phyloP scores from a whole-genome alignment of 257 asterid genomes.

The Verbascum thapsus region DNA sequence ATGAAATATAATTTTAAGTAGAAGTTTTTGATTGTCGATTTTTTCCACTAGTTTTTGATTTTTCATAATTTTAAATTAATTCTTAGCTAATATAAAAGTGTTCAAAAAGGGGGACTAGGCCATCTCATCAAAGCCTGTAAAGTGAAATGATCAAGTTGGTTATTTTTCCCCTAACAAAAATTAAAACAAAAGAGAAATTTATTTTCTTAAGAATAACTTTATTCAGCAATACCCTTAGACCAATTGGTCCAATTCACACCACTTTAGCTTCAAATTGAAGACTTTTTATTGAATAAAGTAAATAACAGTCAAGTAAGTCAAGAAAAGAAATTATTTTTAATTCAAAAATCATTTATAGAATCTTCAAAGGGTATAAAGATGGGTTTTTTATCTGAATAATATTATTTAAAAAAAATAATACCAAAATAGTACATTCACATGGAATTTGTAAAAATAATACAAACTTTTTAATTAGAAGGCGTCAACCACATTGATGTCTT shows the following conservation, averaged over 20 bases:
- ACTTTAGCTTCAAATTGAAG: constrained; percentile 23
- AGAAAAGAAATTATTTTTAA: background rate
- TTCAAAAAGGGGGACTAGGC: too few species aligned
- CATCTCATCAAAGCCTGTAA: too few species aligned
- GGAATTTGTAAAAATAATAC: too few species aligned
- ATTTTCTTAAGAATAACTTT: constrained; percentile 42
- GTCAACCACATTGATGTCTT: too few species aligned
- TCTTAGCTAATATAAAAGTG: background rate
- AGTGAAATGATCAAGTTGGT: constrained; percentile 28
- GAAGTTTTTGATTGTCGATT: too few species aligned
- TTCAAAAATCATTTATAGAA: constrained; percentile 5
- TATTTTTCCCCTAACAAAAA: background rate
- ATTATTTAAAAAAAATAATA: too few species aligned
- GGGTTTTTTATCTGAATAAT: too few species aligned
- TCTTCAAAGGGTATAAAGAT: constrained; percentile 27
- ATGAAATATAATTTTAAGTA: too few species aligned
- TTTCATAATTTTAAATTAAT: background rate
- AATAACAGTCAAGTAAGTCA: too few species aligned
- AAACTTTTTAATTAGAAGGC: too few species aligned
- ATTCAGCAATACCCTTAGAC: constrained; percentile 18
- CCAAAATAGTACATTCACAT: too few species aligned
- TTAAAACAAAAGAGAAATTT: background rate
- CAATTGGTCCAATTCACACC: constrained; percentile 38
- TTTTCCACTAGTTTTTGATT: too few species aligned
- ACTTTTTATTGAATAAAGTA: constrained; percentile 23